These are phyloP conservation scores for Lactarius indigo DNA, from an alignment of 768 basidiomycete genomes.

Conservation along the genomic window DNA sequence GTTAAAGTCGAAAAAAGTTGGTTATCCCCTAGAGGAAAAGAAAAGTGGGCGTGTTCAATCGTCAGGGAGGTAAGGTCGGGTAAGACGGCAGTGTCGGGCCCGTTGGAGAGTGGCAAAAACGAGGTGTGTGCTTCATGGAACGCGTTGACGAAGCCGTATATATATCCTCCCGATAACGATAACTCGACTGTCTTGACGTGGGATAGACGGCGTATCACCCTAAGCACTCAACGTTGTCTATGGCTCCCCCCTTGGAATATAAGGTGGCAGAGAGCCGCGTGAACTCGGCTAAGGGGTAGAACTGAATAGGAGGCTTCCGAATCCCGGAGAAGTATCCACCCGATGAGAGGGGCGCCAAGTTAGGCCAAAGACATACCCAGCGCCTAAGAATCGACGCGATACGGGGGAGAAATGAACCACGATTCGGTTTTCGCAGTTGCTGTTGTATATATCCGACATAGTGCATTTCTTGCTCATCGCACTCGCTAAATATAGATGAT, in stretches of 20 bases:
- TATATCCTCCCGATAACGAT: constrained; percentile 1
- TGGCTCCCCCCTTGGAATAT: not conserved
- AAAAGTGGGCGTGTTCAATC: constrained; percentile 17
- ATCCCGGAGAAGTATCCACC: not conserved
- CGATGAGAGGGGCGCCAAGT: not conserved
- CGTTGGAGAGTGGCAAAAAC: too few species aligned
- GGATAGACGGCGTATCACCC: constrained; percentile 8
- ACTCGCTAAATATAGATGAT: constrained; percentile 11
- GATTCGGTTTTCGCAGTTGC: not conserved
- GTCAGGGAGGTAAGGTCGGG: not conserved
- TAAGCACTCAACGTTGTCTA: constrained; percentile 1
- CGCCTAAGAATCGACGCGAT: not conserved
- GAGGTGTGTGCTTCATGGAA: constrained; percentile 2
- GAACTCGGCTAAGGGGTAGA: constrained; percentile 1
- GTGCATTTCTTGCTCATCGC: constrained; percentile 5
- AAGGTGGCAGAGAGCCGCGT: not conserved
- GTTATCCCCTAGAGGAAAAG: constrained; percentile 15
- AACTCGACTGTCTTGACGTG: constrained; percentile 1
- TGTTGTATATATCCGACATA: constrained; percentile 4
- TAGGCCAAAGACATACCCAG: not conserved
- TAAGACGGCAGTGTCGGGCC: not conserved
- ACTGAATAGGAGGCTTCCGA: constrained; percentile 9
- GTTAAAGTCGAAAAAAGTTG: constrained; percentile 14
- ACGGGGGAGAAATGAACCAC: not conserved
- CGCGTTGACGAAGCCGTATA: constrained; percentile 8